Evolutionary conservation across 75 land plant genomes (phyloP), one percentile per base, ranked within the genome.

Genomic region (Picea glauca): DNA sequence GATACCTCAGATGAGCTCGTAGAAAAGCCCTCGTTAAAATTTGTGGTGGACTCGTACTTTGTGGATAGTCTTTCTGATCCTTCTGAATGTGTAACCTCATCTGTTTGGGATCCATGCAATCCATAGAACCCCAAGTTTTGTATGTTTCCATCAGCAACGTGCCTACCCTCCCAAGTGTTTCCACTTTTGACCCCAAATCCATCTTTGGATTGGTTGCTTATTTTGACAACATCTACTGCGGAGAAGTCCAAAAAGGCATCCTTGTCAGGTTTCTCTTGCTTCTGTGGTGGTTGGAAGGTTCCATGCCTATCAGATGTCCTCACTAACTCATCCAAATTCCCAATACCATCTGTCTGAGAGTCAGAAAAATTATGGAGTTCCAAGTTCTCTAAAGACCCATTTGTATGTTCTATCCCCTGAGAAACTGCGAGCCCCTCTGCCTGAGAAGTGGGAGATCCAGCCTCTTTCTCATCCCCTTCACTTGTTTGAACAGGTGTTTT

Each of bases 401-500:
- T 65, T 65, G 31, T 32, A 65, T 65, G 33, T 65, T 65, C 68
- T 1, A 65, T 35, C 38, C 20, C 18, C 33, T 65, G 17, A 26
- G 66, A 63, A 63, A 63, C 12, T 4, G 26, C 66, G 31, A 63
- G 13, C 12, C 31, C 66, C 13, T 63, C 66, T 63, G 66, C 31
- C 13, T 31, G 66, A 65, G 68, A 65, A 5, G 18, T 13, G 17
- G 68, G 38, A 65, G 68, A 65, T 32, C 68, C 68, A 65, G 38
- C 68, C 38, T 65, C 38, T 32, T 32, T 65, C 31, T 32, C 68
- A 31, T 65, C 68, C 38, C 68, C 38, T 32, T 65, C 68, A 32
- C 33, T 65, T 65, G 38, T 35, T 65, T 32, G 68, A 65, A 65
- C 35, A 65, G 35, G 68, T 65, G 68, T 65, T 14, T 65, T 65